Base-by-base conservation (phyloP, 306 rosid genomes). In the Cucumis cinereus region DNA sequence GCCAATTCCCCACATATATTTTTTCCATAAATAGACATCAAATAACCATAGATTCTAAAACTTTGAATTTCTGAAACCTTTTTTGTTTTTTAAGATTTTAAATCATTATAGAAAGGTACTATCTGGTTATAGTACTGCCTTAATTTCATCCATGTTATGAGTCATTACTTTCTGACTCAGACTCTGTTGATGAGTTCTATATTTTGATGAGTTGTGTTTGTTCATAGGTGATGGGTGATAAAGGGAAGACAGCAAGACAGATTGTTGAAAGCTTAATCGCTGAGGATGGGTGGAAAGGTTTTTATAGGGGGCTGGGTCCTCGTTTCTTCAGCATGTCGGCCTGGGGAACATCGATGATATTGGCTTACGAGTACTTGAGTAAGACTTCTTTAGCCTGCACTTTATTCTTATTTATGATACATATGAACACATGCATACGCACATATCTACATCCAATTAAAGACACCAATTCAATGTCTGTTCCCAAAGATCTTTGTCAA, bases 301-400 rank as follows among this genome's bases (percentile, higher is more conserved):
- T 93, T 19, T 93, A 93, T 74, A 89, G 90, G 83, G 98, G 98
- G 17, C 76, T 93, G 80, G 97, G 96, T 79, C 98, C 98, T 81
- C 88, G 98, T 82, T 91, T 93, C 81, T 79, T 93, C 87, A 93
- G 98, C 86, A 87, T 85, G 92, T 93, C 98, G 1, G 92, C 92
- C 3, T 93, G 97, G 98, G 98, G 98, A 55, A 93, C 98, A 56
- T 93, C 98, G 30, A 91, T 93, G 98, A 88, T 93, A 69, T 62
- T 93, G 86, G 64, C 92, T 68, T 93, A 93, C 77, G 98, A 93
- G 85, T 93, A 93, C 80, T 85, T 91, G 73, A 93, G 98, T 93
- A 91, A 71, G 74, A 78, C 78, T 78, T 78, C 81, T 78, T 73
- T 49, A 24, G 3, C 55, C 77, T 36, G 24, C 22, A 33, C 30